Evolutionary conservation across 129 eudicot genomes (phyloP), one percentile per base, ranked within the genome.

Genomic region (Solidago caesia): DNA sequence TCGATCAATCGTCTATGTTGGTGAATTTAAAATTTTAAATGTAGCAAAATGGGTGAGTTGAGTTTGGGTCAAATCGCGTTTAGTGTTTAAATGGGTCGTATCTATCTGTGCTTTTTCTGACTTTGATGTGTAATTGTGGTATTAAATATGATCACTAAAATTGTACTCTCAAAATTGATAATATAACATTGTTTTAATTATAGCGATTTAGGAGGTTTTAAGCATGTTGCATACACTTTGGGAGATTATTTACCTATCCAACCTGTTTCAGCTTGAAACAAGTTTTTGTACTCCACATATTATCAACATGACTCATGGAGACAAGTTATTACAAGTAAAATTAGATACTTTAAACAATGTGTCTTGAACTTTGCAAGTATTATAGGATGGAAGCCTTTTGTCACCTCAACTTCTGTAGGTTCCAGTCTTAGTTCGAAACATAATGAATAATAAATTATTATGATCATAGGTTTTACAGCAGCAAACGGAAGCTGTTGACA

Each of bases 401-500:
- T 61, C 9, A 61, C 66, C 8, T 61, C 44, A 29, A 29, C 42
- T 8, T 64, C 10, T 68, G 21, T 21, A 21, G 21, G 21, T 21
- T 21, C 21, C 16, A 8, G 9, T 48, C 7, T 15, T 29, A 13
- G 7, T 33, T 48, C 46, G 42, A 76, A 48, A 64, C 25, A 15
- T 48, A 60, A 48, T 21, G 45, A 61, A 51, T 13, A 49, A 26
- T 11, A 7, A 58, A 39, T 13, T 47, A 64, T 56, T 14, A 16
- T 26, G 55, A 44, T 66, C 27, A 66, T 82, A 92, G 98, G 98
- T 93, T 45, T 78, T 93, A 71, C 98, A 89, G 71, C 90, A 90
- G 83, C 97, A 94, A 81, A 94, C 98, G 3, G 96, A 88, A 76
- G 98, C 97, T 33, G 90, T 94, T 67, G 87, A 86, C 8, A 84